Conservation (phyloP, 116 monocot genomes). For the Cymodocea nodosa region DNA sequence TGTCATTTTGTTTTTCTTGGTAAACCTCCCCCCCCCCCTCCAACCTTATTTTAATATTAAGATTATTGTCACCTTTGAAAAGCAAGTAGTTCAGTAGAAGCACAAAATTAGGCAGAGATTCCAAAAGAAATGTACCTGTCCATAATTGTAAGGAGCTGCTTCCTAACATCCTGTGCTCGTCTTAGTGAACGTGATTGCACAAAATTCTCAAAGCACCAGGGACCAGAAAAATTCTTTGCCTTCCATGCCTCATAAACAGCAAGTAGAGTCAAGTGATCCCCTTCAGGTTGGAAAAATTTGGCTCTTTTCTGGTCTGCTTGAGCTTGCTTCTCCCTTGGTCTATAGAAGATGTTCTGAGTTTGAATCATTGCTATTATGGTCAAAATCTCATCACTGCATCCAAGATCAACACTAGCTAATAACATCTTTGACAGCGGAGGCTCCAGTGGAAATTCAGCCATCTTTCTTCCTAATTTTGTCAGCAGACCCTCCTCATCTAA, state of each 20-base stretch:
- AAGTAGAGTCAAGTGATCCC: slow-evolving; percentile 84
- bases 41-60: no score
- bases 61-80: no score
- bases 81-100: neutral
- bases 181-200: slow-evolving; percentile 86
- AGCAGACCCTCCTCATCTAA: slow-evolving; percentile 91
- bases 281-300: slow-evolving; percentile 96
- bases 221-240: slow-evolving; percentile 89
- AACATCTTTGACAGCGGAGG: slow-evolving; percentile 95
- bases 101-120: neutral
- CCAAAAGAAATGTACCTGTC: slow-evolving; percentile 44
- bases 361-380: slow-evolving; percentile 98
- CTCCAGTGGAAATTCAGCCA: slow-evolving; percentile 95
- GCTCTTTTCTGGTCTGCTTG: slow-evolving; percentile 95
- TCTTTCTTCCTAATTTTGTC: slow-evolving; percentile 90
- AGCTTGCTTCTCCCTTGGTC: slow-evolving; percentile 94
- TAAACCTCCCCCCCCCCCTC: no score
- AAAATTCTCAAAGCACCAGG: slow-evolving; percentile 99
- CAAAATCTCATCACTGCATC: slow-evolving; percentile 90
- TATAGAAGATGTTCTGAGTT: slow-evolving; percentile 83
- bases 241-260: slow-evolving; percentile 99
- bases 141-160: slow-evolving; percentile 95
- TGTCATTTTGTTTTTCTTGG: no score
- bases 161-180: slow-evolving; percentile 92
- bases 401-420: slow-evolving; percentile 89